These are phyloP conservation scores for Fusarium subglutinans DNA, from an alignment of 2,329 filamentous ascomycete species.

Conservation along the genomic window DNA sequence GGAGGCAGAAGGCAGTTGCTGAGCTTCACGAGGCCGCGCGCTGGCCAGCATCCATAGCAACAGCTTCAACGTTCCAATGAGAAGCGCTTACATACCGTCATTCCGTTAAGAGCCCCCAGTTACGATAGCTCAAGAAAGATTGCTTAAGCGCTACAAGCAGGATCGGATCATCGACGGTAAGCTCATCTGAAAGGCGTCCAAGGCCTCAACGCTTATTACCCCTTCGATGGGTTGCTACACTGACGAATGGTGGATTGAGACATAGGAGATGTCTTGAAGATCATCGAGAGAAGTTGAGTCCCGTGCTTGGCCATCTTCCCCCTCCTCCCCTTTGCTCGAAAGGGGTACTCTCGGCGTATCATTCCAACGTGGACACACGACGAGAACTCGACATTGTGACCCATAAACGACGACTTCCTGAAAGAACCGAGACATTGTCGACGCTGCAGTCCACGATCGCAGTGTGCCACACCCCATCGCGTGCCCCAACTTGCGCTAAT, in stretches of 20 bases:
- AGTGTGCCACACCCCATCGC: accelerated
- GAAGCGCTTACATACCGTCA: accelerated
- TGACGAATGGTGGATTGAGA: accelerated
- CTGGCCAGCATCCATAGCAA: too few species aligned
- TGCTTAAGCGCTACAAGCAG: accelerated
- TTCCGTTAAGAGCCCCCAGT: accelerated
- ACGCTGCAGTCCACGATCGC: not conserved
- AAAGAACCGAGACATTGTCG: accelerated
- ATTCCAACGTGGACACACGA: accelerated
- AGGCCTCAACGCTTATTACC: accelerated
- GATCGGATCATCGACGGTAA: not conserved
- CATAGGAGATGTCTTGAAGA: accelerated
- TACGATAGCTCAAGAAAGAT: accelerated
- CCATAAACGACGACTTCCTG: accelerated
- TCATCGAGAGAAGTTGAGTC: not conserved
- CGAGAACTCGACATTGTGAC: accelerated
- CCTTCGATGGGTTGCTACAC: too few species aligned
- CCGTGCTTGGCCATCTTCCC: too few species aligned
- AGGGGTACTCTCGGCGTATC: accelerated
- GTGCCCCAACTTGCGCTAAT: too few species aligned
- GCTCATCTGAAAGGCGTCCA: too few species aligned
- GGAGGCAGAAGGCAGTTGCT: accelerated
- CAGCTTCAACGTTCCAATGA: accelerated
- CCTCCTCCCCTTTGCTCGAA: not conserved
- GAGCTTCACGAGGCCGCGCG: accelerated